Conservation (phyloP, 805 yeast species). For the Saccharomyces jurei region DNA sequence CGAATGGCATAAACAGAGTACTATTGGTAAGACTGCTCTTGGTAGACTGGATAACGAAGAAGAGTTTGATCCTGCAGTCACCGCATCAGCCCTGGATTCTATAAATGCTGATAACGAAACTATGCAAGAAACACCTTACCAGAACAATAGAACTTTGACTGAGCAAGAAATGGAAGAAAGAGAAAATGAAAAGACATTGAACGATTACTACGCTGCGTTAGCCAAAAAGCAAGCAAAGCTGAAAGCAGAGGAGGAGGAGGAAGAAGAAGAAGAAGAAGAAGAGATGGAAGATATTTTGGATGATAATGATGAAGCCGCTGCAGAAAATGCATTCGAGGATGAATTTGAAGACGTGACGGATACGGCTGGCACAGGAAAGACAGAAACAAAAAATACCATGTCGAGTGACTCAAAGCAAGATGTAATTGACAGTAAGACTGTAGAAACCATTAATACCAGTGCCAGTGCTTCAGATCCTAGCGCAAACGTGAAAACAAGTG, state of each 20-base stretch:
- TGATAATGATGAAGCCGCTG: constrained; percentile 30
- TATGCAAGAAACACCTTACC: constrained; percentile 3
- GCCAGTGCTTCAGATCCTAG: background rate
- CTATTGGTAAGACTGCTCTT: constrained; percentile 64
- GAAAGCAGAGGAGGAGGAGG: constrained; percentile 49
- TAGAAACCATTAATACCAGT: background rate
- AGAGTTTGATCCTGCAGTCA: constrained; percentile 27
- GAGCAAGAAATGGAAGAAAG: constrained; percentile 43
- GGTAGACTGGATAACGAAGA: constrained; percentile 51
- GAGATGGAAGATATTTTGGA: constrained; percentile 40
- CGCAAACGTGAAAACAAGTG: constrained; percentile 2
- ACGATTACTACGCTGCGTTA: constrained; percentile 70
- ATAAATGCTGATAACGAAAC: constrained; percentile 4
- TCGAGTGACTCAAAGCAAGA: constrained; percentile 3
- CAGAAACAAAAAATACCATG: constrained; percentile 1
- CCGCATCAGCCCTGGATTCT: constrained; percentile 12
- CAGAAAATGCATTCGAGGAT: constrained; percentile 16
- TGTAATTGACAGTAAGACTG: constrained; percentile 2
- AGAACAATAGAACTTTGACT: constrained; percentile 17
- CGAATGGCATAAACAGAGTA: constrained; percentile 88
- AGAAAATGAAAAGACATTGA: constrained; percentile 64
- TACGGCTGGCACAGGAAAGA: constrained; percentile 8
- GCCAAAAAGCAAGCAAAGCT: constrained; percentile 62
- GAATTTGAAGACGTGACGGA: constrained; percentile 21
- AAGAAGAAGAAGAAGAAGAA: constrained; percentile 41